Base-by-base conservation (phyloP, 768 basidiomycete genomes). In the Mycena epipterygia region DNA sequence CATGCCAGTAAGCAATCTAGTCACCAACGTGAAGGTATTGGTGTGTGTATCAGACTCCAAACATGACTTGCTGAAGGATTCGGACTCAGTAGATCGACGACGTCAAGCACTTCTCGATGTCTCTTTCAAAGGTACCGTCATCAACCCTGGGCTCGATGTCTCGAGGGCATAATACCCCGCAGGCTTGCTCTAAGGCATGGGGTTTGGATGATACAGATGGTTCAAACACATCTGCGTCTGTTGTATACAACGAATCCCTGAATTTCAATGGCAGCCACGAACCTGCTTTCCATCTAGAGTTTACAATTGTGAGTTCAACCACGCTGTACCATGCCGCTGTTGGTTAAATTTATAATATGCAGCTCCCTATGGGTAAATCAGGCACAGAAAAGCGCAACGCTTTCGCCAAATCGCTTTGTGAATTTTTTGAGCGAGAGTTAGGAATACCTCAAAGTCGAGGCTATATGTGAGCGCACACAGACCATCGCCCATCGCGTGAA, bases 211-310 rank as follows among this genome's bases (percentile, higher is more conserved):
- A 63, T 27, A 25, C 9, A 51, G 61, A 63, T 21, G 61, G 61
- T 7, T 51, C 49, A 39, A 12, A 29, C 3, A 63, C 61, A 52
- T 63, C 48, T n/a, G 35, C 35, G 25, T 63, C 61, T 49, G 61
- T 63, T 39, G 39, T 29, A 27, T 63, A 37, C 27, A 52, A 63
- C 61, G 61, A 51, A n/a, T 63, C 61, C 12, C 37, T 63, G 35
- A 63, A 63, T 30, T 63, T 63, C 61, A 29, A 63, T 27, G 61
- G 61, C 48, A 63, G 23, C n/a, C 48, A 63, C 49, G 61, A 63
- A 8, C 49, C 61, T 39, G 61, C 61, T 5, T 63, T 63, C 19
- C 48, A 27, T 21, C 48, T 63, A 32, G 39, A 51, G 21, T 63
- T 63, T 44, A 51, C 19, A 35, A 39, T 52, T 11, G 61, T 63